Evolutionary conservation across 140 eudicot genomes (phyloP).

Genomic region (Stevia rebaudiana): DNA sequence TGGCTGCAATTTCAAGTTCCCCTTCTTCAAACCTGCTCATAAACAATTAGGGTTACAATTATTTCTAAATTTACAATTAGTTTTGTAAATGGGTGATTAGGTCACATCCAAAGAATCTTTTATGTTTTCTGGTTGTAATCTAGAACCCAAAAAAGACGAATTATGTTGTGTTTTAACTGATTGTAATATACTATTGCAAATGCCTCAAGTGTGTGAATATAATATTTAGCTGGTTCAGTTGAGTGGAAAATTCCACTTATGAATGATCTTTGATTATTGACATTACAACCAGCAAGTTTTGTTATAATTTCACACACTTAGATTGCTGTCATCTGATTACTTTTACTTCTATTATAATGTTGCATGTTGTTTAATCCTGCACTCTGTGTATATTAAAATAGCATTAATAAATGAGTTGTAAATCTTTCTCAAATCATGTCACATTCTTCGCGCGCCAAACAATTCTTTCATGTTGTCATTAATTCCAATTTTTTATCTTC

Average conservation of each 20-base stretch:
- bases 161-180: neutral
- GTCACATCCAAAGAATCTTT: neutral
- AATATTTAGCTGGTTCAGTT: neutral
- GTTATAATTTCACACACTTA: neutral
- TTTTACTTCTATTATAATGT: neutral
- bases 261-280: neutral
- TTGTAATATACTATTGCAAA: neutral
- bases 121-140: neutral
- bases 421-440: neutral
- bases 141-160: neutral
- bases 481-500: neutral
- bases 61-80: neutral
- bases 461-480: neutral
- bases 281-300: conserved; percentile 1
- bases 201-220: conserved; percentile 12
- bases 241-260: neutral
- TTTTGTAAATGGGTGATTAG: conserved; percentile 7
- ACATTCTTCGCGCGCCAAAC: neutral
- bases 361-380: neutral
- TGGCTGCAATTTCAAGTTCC: conserved; percentile 4
- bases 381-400: neutral
- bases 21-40: conserved; percentile 1
- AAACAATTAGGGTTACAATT: neutral
- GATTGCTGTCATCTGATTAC: neutral
- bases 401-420: neutral